Percentiles rank a stretch among this genome's conserved stretches.
Conservation (phyloP, 1,139 yeast species). For the Kodamaea plutei region DNA sequence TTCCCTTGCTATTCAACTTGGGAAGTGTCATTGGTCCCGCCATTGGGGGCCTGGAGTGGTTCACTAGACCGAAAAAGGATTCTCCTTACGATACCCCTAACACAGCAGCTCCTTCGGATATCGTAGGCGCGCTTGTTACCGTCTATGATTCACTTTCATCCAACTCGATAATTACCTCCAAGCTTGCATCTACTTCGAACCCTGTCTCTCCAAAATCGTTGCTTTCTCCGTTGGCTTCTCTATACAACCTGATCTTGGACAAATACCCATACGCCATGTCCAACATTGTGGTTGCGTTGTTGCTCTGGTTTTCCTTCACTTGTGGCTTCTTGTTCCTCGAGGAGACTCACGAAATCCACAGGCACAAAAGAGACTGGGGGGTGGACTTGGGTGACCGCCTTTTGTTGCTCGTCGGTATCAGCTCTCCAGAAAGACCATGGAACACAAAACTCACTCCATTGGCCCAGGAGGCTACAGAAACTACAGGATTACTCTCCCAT, state of each 20-base stretch:
- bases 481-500: constrained; percentile 2
- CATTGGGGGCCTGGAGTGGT: constrained; percentile 45
- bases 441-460: background rate
- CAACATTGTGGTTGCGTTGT: constrained; percentile 48
- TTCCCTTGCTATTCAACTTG: constrained; percentile 33
- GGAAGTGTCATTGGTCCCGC: constrained; percentile 39
- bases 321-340: constrained; percentile 52
- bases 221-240: background rate
- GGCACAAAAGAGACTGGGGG: constrained; percentile 45
- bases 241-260: constrained; percentile 27
- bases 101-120: no score
- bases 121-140: background rate
- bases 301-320: constrained; percentile 36
- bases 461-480: background rate
- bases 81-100: constrained; percentile 8
- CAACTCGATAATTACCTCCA: no score
- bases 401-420: constrained; percentile 28
- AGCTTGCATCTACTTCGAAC: no score
- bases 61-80: constrained; percentile 27
- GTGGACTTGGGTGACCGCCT: constrained; percentile 50
- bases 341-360: constrained; percentile 51
- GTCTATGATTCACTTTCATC: no score
- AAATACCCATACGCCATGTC: constrained; percentile 58
- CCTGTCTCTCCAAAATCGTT: background rate
- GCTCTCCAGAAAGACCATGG: constrained; percentile 35